These are phyloP conservation scores for Jasminum sambac DNA, from an alignment of 257 asterid species.

Conservation along the genomic window DNA sequence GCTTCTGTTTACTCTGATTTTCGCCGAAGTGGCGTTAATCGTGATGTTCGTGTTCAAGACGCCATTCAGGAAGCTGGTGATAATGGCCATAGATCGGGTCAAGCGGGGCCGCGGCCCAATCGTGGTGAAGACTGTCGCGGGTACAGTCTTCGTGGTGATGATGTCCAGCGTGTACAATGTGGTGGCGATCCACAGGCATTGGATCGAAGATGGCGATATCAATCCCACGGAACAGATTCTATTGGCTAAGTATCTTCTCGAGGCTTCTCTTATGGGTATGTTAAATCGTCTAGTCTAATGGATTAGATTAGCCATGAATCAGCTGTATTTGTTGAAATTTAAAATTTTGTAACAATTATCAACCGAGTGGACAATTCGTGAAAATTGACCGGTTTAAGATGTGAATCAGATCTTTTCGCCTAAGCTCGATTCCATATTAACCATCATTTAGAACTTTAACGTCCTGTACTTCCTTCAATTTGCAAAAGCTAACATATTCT, in stretches of 20 bases:
- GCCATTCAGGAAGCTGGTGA: conserved; percentile 50
- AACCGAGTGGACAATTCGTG: not conserved
- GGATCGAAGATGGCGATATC: conserved; percentile 42
- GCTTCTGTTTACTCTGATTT: conserved; percentile 36
- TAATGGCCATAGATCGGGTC: conserved; percentile 41
- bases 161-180: conserved; percentile 38
- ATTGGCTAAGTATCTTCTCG: conserved; percentile 42
- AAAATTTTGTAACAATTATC: not conserved
- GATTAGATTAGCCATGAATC: not conserved
- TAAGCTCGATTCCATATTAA: not conserved
- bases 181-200: conserved; percentile 31
- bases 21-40: conserved; percentile 42
- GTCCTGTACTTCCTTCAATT: not conserved
- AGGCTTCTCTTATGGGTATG: conserved; percentile 60
- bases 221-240: conserved; percentile 58
- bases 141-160: conserved; percentile 43
- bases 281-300: not conserved
- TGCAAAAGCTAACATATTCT: not conserved
- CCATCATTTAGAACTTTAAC: not conserved
- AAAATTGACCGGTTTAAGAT: not conserved
- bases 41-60: conserved; percentile 51
- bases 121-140: conserved; percentile 42
- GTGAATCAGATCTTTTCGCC: not conserved
- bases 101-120: conserved; percentile 50
- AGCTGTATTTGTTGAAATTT: not conserved